phyloP scores from a whole-genome alignment of 2,329 filamentous ascomycete species.

The Colletotrichum sp. region DNA sequence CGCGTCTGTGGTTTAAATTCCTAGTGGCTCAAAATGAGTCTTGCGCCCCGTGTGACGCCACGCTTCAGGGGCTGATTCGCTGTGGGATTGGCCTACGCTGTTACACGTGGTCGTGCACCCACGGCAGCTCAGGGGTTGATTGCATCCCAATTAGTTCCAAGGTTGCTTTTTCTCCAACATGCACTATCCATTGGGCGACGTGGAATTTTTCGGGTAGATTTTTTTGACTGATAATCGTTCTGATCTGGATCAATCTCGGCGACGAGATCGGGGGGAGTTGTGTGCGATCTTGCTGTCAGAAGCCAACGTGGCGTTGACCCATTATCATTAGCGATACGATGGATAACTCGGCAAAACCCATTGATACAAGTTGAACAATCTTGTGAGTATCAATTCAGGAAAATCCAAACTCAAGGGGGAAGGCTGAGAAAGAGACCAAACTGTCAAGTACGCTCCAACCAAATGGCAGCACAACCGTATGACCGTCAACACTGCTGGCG shows the following conservation, averaged over 20 bases:
- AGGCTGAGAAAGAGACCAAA: no score
- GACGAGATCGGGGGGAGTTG: neutral
- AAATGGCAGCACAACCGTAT: no score
- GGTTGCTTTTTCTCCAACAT: neutral
- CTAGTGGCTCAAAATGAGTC: neutral
- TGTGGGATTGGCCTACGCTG: neutral
- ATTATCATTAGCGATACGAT: no score
- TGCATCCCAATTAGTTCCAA: neutral
- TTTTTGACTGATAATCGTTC: neutral
- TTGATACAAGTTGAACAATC: no score
- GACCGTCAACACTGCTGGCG: no score
- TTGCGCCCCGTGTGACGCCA: neutral
- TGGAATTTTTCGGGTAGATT: neutral
- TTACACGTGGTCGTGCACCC: neutral
- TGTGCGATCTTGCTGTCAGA: neutral
- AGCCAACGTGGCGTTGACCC: neutral
- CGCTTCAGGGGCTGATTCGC: neutral
- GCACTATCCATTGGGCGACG: neutral
- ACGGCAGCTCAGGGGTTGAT: neutral
- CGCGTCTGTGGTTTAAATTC: neutral
- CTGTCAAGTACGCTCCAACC: fast-evolving
- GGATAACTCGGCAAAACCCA: no score
- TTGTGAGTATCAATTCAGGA: fast-evolving
- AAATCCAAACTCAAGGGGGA: fast-evolving
- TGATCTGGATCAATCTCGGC: neutral